These are phyloP conservation scores for Hericium alpestre DNA, from an alignment of 768 basidiomycete genomes.

Conservation along the genomic window DNA sequence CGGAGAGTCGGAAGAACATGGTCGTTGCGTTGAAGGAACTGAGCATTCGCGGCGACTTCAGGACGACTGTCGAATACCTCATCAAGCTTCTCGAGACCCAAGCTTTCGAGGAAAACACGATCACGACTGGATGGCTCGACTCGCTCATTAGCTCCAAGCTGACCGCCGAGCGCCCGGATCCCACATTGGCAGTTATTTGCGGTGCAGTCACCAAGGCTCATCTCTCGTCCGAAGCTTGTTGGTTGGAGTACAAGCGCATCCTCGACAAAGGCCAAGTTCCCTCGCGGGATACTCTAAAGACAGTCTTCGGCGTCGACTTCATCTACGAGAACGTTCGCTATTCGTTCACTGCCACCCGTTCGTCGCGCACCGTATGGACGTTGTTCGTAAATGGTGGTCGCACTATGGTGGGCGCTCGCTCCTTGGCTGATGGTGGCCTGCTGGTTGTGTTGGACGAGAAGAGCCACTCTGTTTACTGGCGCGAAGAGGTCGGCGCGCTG, in stretches of 20 bases:
- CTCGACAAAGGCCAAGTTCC: conserved; percentile 98
- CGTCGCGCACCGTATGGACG: conserved; percentile 82
- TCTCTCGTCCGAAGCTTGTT: conserved; percentile 80
- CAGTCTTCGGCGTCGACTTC: conserved; percentile 93
- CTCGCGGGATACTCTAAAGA: conserved; percentile 86
- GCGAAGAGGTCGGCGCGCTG: conserved; percentile 92
- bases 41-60: conserved; percentile 96
- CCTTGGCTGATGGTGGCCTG: conserved; percentile 90
- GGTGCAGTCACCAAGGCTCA: conserved; percentile 95
- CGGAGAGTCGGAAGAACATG: conserved; percentile 97
- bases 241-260: conserved; percentile 87
- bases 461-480: conserved; percentile 96
- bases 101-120: conserved; percentile 93
- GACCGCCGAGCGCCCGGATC: conserved; percentile 93
- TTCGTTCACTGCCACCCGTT: conserved; percentile 89
- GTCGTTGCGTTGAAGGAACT: conserved; percentile 97
- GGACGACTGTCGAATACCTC: conserved; percentile 97
- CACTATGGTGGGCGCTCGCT: conserved; percentile 84
- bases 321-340: conserved; percentile 95
- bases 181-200: conserved; percentile 86
- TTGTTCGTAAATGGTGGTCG: conserved; percentile 94
- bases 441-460: conserved; percentile 85
- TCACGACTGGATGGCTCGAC: conserved; percentile 98
- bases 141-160: conserved; percentile 93
- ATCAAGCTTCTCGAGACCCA: conserved; percentile 95